Base-by-base conservation (phyloP, 371 early-diverging fungal species). In the Chytridiales sp. region DNA sequence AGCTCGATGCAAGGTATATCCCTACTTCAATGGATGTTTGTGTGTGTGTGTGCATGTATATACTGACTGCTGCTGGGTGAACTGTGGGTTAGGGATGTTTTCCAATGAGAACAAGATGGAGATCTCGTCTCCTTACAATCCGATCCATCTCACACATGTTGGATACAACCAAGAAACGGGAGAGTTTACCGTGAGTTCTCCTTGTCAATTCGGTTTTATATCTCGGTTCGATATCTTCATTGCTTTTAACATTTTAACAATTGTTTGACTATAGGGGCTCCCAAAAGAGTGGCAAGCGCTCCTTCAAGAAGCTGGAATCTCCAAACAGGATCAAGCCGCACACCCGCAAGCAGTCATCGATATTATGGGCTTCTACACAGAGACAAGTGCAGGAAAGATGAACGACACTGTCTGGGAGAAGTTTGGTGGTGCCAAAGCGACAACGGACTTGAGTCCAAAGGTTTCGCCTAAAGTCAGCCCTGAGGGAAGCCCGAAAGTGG, bases 301-400 rank as follows among this genome's bases (percentile, higher is more conserved):
- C 64, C 80, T 98, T 41, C 84, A 87, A 61, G 88, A 91, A 61
- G 89, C 95, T 46, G 96, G 97, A 48, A 97, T 98, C 66, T 82
- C 95, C 36, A 90, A 93, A 73, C 88, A 91, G 66, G 95, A 98
- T 63, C 95, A 96, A 77, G 83, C 87, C 61, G 90, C 91, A 29
- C 87, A 98, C 70, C 97, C 97, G 17, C 93, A 94, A 71, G 89
- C 97, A 29, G 92, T 98, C 17, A 76, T 97, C 46, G 95, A 98
- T 70, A 90, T 94, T 46, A 92, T 98, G 73, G 91, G 90, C 43
- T 96, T 95, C 67, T 76, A 69, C 58, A 66, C 70, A 8, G 77
- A 70, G 22, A 77, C 69, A 75, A 73, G 53, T 40, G 67, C 61
- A 31, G 70, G 68, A 11, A 65, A 74, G 40, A 47, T 62, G 48